Evolutionary conservation across 2,329 filamentous ascomycete genomes (phyloP), one percentile per base, ranked within the genome.

Genomic region (Aspergillus quadricinctus): DNA sequence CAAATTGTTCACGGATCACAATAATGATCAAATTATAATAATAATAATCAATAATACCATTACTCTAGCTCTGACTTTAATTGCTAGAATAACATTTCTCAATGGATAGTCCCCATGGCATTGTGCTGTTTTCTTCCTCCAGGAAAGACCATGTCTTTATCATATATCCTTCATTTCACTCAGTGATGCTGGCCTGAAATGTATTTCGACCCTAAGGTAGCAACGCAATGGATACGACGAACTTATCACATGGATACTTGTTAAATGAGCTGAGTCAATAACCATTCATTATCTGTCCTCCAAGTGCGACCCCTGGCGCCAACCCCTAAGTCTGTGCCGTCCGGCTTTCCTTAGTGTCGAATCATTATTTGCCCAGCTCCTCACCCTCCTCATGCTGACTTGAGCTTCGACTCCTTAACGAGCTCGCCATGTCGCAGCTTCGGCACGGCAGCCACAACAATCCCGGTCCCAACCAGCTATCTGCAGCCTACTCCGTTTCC

Each of bases 381-480:
- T 53, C 55, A 57, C 54, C 31, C 31, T 46, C 51, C 54, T 54
- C 40, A 61, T 57, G 59, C 54, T 53, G 48, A 48, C 46, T 56
- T 49, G 55, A 57, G 61, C 61, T 55, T 56, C 49, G 48, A 60
- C 57, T 59, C 54, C 53, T 60, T 55, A 57, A 53, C 57, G 57
- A 69, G 68, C 11, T 35, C 31, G 31, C 63, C 66, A 74, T 74
- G 71, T 72, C 70, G 64, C 71, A 72, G 60, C 57, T 59, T 57
- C 64, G 57, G 66, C 68, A 69, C 67, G 64, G 63, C 52, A 62
- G 52, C 56, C 64, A 68, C 62, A 63, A 69, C 45, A 58, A 61
- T 35, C 50, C 51, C 57, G 55, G 53, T 52, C 21, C 49, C 58
- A 45, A 53, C 60, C 56, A 63, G 51, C 45, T 61, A 54, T 50